These are phyloP conservation scores for Termitomyces sp. DNA, from an alignment of 768 basidiomycete species.

Conservation along the genomic window DNA sequence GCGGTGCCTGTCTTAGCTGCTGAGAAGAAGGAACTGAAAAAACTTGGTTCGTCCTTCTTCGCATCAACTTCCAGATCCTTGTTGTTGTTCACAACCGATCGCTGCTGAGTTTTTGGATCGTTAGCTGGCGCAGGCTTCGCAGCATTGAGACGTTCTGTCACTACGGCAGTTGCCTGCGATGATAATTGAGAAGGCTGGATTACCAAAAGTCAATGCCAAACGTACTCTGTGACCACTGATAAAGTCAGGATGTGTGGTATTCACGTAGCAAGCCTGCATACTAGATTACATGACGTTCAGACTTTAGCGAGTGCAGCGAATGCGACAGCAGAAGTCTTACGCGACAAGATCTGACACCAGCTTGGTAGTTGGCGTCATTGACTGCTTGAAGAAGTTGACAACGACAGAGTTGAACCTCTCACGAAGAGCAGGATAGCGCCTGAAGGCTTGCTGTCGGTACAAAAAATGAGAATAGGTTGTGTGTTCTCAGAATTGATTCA, in stretches of 20 bases:
- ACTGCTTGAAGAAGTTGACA: slow-evolving; percentile 92
- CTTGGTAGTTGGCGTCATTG: slow-evolving; percentile 94
- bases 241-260: slow-evolving; percentile 99
- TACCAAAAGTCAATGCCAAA: slow-evolving; percentile 4
- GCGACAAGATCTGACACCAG: slow-evolving; percentile 90
- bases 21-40: slow-evolving; percentile 96
- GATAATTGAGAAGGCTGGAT: neutral
- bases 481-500: neutral
- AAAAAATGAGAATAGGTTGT: neutral
- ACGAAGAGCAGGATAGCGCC: slow-evolving; percentile 92
- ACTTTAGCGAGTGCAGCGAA: neutral
- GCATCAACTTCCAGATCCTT: slow-evolving; percentile 89
- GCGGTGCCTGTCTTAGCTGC: slow-evolving; percentile 45
- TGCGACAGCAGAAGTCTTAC: slow-evolving; percentile 36
- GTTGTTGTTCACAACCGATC: slow-evolving; percentile 77
- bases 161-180: slow-evolving; percentile 78
- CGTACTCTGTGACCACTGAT: slow-evolving; percentile 86
- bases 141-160: slow-evolving; percentile 78
- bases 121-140: slow-evolving; percentile 54
- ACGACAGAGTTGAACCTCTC: slow-evolving; percentile 96
- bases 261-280: slow-evolving; percentile 99
- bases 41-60: slow-evolving; percentile 86
- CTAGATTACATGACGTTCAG: slow-evolving; percentile 28
- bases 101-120: slow-evolving; percentile 59
- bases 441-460: slow-evolving; percentile 77